A percentile compares a stretch with the other conserved stretches of the same genome.
phyloP scores from a whole-genome alignment of 768 basidiomycete genomes.

The Termitomyces titanicus region DNA sequence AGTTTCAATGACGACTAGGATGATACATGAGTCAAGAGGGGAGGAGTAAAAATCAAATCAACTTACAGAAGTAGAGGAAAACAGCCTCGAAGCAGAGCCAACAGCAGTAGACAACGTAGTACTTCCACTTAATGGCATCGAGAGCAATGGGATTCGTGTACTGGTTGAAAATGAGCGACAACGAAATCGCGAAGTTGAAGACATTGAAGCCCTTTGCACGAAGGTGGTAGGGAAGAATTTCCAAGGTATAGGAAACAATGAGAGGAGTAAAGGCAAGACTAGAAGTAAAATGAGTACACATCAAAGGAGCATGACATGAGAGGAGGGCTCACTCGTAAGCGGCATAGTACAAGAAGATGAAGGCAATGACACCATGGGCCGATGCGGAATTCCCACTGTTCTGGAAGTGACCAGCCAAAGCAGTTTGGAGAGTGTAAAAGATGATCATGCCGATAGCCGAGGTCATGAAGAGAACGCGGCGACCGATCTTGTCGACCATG shows the following conservation, averaged over 20 bases:
- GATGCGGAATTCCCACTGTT: conserved; percentile 37
- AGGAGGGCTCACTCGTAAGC: conserved; percentile 59
- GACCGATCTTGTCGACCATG: conserved; percentile 63
- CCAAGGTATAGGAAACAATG: conserved; percentile 83
- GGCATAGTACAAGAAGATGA: conserved; percentile 82
- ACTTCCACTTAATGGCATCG: conserved; percentile 64
- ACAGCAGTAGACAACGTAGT: conserved; percentile 73
- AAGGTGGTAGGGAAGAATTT: conserved; percentile 79
- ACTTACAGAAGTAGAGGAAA: conserved; percentile 58
- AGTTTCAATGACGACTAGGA: conserved; percentile 58
- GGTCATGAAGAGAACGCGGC: conserved; percentile 66
- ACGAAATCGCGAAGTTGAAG: conserved; percentile 75
- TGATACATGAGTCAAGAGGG: neutral
- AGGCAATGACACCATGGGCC: conserved; percentile 72
- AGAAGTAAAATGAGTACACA: conserved; percentile 1
- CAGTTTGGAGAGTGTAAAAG: conserved; percentile 67
- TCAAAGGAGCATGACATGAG: neutral
- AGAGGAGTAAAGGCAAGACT: conserved; percentile 82
- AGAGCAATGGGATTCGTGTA: conserved; percentile 84
- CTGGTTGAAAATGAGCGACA: conserved; percentile 86
- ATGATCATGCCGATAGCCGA: conserved; percentile 57
- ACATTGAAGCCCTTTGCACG: conserved; percentile 86
- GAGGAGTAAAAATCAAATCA: neutral
- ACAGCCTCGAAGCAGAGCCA: conserved; percentile 67
- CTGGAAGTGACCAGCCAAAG: conserved; percentile 57